These are phyloP conservation scores for Globisporangium recalcitrans DNA, from an alignment of 352 stramenopile genomes.

Conservation along the genomic window DNA sequence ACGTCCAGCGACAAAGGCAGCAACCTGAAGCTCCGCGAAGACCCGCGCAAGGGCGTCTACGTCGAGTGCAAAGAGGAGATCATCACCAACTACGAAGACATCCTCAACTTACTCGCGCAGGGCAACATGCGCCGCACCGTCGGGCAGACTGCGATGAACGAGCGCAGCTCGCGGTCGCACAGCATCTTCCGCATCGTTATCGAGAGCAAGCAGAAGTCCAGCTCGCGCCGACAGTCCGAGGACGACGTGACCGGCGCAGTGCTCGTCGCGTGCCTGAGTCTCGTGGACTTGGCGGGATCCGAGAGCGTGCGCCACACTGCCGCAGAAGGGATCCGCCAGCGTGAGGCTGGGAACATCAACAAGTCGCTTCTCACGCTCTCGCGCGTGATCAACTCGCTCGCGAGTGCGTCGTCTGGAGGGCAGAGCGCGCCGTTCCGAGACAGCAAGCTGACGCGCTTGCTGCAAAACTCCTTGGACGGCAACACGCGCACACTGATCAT, in stretches of 20 bases:
- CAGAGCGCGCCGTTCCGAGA: constrained; percentile 82
- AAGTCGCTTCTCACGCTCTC: constrained; percentile 94
- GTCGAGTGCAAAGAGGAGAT: constrained; percentile 94
- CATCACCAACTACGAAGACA: constrained; percentile 78
- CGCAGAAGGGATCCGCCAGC: constrained; percentile 91
- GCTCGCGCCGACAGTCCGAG: constrained; percentile 44
- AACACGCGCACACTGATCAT: constrained; percentile 92
- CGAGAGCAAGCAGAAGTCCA: constrained; percentile 68
- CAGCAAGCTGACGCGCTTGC: constrained; percentile 88
- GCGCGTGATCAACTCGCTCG: constrained; percentile 90
- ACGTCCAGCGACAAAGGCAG: constrained; percentile 34
- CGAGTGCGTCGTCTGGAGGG: constrained; percentile 19
- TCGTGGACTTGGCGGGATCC: constrained; percentile 97
- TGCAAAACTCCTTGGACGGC: constrained; percentile 88
- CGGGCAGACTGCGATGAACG: constrained; percentile 77
- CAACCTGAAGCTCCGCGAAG: constrained; percentile 89
- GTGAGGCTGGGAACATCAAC: constrained; percentile 97
- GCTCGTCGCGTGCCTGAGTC: constrained; percentile 92
- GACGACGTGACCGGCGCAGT: constrained; percentile 79
- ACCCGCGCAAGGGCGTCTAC: constrained; percentile 94
- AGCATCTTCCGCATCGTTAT: constrained; percentile 82
- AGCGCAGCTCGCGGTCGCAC: constrained; percentile 73
- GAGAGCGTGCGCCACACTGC: constrained; percentile 95
- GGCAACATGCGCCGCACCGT: constrained; percentile 70
- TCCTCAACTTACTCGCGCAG: constrained; percentile 46